Conservation (phyloP, 768 basidiomycete species). For the Trametes cinnabarina region DNA sequence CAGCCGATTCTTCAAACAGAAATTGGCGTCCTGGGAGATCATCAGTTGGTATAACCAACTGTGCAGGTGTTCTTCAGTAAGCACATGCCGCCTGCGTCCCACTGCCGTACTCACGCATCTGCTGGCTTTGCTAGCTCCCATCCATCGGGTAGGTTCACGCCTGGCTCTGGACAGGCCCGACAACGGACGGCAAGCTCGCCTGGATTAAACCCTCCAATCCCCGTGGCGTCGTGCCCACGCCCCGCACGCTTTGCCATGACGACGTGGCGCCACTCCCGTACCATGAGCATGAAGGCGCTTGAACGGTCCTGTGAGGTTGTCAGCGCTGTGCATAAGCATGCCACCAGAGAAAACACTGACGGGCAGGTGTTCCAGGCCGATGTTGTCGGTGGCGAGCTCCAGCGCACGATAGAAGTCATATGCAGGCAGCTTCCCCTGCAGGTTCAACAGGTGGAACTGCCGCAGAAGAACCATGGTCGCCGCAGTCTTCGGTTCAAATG, state of each 20-base stretch:
- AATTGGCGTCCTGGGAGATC: too few species aligned
- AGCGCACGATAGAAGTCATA: constrained; percentile 35
- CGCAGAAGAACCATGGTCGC: constrained; percentile 32
- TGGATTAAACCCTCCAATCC: neutral
- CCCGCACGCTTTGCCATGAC: constrained; percentile 20
- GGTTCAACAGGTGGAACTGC: constrained; percentile 32
- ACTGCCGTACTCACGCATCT: constrained; percentile 10
- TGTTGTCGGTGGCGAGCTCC: constrained; percentile 31
- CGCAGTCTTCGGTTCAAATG: constrained; percentile 27
- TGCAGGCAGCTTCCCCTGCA: constrained; percentile 33
- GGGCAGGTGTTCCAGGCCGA: constrained; percentile 23
- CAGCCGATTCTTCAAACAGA: too few species aligned
- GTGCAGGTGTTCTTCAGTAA: constrained; percentile 25
- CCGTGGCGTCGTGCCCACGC: constrained; percentile 21
- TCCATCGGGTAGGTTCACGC: constrained; percentile 23
- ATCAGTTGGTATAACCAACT: constrained; percentile 15
- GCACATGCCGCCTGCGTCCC: constrained; percentile 18
- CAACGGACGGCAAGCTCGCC: constrained; percentile 23
- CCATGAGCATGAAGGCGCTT: constrained; percentile 6
- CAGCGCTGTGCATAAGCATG: too few species aligned
- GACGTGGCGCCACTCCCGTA: constrained; percentile 21
- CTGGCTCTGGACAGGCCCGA: constrained; percentile 28
- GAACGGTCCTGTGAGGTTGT: constrained; percentile 1
- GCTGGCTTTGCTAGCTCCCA: too few species aligned
- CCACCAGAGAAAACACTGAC: too few species aligned